Base-by-base conservation (phyloP, 768 basidiomycete genomes). In the Trametes coccinea region DNA sequence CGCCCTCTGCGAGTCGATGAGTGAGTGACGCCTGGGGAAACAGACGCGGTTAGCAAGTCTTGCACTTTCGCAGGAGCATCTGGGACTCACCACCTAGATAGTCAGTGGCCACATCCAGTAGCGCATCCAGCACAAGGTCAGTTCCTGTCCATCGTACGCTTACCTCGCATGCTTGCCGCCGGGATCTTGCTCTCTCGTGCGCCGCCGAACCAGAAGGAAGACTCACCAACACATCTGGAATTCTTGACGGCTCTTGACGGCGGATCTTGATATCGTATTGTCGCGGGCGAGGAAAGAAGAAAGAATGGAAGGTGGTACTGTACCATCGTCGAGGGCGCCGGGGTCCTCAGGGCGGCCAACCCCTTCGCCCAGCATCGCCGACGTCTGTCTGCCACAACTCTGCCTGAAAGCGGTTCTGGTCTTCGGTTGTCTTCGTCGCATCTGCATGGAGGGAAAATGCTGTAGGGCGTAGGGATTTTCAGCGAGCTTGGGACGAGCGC, bases 341-440 rank as follows among this genome's bases (percentile, higher is more conserved):
- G 30, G 44, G 45, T 47, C 55, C 9, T 14, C n/a, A n/a, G 53
- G 53, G 53, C 17, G 53, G 53, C 53, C 53, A 55, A 33, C 40
- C 53, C 53, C 53, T n/a, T 44, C 53, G 43, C 53, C 43, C 43
- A 27, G 53, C 53, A 37, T 55, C 53, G 53, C 53, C 53, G 53
- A 55, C 53, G 53, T 55, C 53, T 27, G 44, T n/a, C 5, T 16
- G 39, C 53, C 44, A 16, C 22, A 22, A 22, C 22, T 22, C 22
- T 22, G 22, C 22, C 22, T 22, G 22, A 22, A 1, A 22, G 1
- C 1, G 1, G 22, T 22, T 1, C 22, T 22, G 22, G 22, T 22
- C 1, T 22, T 22, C 16, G 50, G 37, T 14, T 8, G 50, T 39
- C 50, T 52, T 52, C 34, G 46, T 4, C 2, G 22, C 17, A 22